Base-by-base conservation (phyloP, 257 asterid species). In the Pogostemon cablin region DNA sequence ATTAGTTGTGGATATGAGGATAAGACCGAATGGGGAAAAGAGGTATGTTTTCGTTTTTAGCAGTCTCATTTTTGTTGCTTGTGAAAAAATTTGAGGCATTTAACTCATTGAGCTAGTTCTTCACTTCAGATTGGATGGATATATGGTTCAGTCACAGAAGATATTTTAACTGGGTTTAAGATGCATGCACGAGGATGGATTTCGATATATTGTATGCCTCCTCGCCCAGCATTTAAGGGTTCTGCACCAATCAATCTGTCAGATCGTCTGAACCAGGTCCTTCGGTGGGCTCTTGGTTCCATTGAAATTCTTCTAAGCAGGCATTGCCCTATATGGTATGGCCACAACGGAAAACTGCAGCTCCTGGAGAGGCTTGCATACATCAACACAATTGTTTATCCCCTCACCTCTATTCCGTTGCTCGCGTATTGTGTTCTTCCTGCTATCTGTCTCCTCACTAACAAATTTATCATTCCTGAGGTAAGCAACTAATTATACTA, bases 11-110 rank as follows among this genome's bases (percentile, higher is more conserved):
- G 97, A 48, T 93, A 91, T 2, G 99, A 93, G 77, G 98, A 91
- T 81, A 93, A 93, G 74, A 85, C 96, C 2, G 98, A 93, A 68
- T 93, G 99, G 99, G 99, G 98, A 66, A 86, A 89, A 87, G 99
- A 91, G 96, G 99, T 93, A 39, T 63, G 2, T 47, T 49, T 35
- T 46, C 8, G 3, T 34, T 32, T 69, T 38, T 43, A 15, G 2
- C 34, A 48, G 34, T 15, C 10, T 49, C 60, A 34, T 68, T 67
- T 67, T 57, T 46, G 9, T 8, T n/a, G 43, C 7, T 56, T 72
- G 17, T 3, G 20, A 48, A 17, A 10, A 37, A 37, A n/a, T 3
- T 72, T 12, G 53, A 37, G 37, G 17, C 65, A 43, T 68, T 62
- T 62, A 35, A 55, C 9, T 42, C 6, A 35, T 54, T 46, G 43